phyloP scores from a whole-genome alignment of 208 protist species.

The Leishmania tropica region DNA sequence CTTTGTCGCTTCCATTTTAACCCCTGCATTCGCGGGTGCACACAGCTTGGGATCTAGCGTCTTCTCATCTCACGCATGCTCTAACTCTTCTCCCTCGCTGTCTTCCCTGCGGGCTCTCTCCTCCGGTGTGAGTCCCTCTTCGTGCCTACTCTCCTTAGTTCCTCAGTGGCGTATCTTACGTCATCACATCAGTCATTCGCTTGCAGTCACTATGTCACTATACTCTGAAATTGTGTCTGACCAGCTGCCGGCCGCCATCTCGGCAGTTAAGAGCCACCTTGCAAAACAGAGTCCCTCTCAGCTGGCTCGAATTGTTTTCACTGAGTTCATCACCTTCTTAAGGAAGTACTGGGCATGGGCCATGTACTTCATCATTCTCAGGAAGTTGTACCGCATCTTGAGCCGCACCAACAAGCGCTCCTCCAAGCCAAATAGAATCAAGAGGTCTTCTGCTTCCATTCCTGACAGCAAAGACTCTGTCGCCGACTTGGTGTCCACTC shows the following conservation, averaged over 20 bases:
- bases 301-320: conserved; percentile 17
- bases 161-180: background rate
- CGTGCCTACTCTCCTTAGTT: background rate
- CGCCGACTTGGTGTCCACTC: conserved; percentile 2
- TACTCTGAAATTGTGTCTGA: conserved; percentile 39
- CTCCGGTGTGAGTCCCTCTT: background rate
- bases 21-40: background rate
- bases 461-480: conserved; percentile 23
- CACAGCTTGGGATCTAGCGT: background rate
- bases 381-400: conserved; percentile 39
- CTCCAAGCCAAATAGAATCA: conserved; percentile 10
- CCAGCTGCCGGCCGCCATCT: conserved; percentile 35
- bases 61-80: background rate
- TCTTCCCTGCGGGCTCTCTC: conserved; percentile 5
- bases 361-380: conserved; percentile 42
- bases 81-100: background rate
- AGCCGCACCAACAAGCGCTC: conserved; percentile 21
- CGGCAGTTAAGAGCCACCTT: conserved; percentile 17
- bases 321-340: conserved; percentile 26
- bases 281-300: conserved; percentile 18
- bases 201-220: conserved; percentile 17
- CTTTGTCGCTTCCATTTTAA: background rate
- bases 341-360: conserved; percentile 39
- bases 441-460: conserved; percentile 21
- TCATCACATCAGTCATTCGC: background rate